phyloP scores from a whole-genome alignment of 139 green algal genomes.

The Chlorella sp. region DNA sequence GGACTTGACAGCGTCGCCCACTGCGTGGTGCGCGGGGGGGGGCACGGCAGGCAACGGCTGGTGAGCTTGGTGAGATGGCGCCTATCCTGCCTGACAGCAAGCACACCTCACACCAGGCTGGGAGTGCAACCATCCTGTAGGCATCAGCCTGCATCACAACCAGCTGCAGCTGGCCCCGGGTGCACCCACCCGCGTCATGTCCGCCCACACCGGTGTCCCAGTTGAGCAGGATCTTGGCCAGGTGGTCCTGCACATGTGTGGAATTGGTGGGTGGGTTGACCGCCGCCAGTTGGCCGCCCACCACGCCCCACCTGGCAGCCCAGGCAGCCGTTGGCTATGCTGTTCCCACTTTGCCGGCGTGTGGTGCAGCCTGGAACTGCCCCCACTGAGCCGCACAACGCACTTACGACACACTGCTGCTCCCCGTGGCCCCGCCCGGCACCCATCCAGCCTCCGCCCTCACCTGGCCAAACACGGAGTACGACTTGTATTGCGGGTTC shows the following conservation, averaged over 20 bases:
- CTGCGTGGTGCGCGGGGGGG: not conserved
- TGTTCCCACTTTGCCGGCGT: no score
- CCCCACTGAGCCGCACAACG: no score
- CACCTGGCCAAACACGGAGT: constrained; percentile 50
- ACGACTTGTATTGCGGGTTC: constrained; percentile 81
- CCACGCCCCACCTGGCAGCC: no score
- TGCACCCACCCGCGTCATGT: constrained; percentile 65
- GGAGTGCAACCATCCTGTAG: not conserved
- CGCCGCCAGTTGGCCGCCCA: not conserved
- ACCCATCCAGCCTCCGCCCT: no score
- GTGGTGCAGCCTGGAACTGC: no score
- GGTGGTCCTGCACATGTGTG: constrained; percentile 68
- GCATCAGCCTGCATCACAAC: not conserved
- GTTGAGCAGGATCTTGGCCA: constrained; percentile 77
- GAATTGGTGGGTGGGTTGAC: not conserved
- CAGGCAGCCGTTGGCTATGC: no score
- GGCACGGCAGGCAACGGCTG: not conserved
- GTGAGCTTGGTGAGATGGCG: not conserved
- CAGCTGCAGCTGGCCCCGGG: not conserved
- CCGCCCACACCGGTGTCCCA: constrained; percentile 49
- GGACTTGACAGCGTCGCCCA: constrained; percentile 83
- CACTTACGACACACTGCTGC: no score
- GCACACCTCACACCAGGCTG: not conserved
- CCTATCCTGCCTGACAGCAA: no score
- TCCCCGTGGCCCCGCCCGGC: no score